These are phyloP conservation scores for Pelomyxa schiedti DNA, from an alignment of 78 protist genomes.

Conservation along the genomic window DNA sequence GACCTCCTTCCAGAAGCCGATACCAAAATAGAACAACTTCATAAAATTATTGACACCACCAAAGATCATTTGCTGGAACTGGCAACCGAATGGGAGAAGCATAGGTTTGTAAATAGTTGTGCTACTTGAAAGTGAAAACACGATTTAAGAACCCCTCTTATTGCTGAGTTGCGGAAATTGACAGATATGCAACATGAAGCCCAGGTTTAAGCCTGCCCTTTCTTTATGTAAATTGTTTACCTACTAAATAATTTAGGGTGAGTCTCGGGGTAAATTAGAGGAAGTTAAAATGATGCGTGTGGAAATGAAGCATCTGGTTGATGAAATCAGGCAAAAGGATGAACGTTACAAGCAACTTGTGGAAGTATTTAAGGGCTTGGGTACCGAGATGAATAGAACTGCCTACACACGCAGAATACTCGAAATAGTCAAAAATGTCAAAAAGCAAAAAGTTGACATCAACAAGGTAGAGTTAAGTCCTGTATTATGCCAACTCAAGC, in stretches of 20 bases:
- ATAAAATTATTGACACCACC: conserved; percentile 21
- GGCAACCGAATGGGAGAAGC: conserved; percentile 13
- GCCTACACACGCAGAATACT: conserved; percentile 54
- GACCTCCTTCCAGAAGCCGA: conserved; percentile 49
- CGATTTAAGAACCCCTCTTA: conserved; percentile 35
- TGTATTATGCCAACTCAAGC: neutral
- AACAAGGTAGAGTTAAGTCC: conserved; percentile 10
- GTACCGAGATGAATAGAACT: conserved; percentile 47
- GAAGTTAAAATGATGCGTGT: conserved; percentile 36
- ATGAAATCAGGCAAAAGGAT: conserved; percentile 42
- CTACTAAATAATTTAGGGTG: neutral
- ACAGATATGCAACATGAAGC: conserved; percentile 20
- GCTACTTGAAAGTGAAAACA: conserved; percentile 40
- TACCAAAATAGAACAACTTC: conserved; percentile 21
- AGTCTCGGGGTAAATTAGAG: conserved; percentile 17
- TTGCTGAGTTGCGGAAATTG: conserved; percentile 30
- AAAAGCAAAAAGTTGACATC: conserved; percentile 59
- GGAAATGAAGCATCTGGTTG: conserved; percentile 21
- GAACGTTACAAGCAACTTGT: conserved; percentile 32
- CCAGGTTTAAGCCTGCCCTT: conserved; percentile 1
- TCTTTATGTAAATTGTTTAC: neutral
- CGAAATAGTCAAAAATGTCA: conserved; percentile 59
- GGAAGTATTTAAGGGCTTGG: conserved; percentile 35
- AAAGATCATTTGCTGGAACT: conserved; percentile 26
- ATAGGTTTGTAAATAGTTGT: neutral